These are phyloP conservation scores for Tetraselmis striata DNA, from an alignment of 139 green algal species.

Conservation along the genomic window DNA sequence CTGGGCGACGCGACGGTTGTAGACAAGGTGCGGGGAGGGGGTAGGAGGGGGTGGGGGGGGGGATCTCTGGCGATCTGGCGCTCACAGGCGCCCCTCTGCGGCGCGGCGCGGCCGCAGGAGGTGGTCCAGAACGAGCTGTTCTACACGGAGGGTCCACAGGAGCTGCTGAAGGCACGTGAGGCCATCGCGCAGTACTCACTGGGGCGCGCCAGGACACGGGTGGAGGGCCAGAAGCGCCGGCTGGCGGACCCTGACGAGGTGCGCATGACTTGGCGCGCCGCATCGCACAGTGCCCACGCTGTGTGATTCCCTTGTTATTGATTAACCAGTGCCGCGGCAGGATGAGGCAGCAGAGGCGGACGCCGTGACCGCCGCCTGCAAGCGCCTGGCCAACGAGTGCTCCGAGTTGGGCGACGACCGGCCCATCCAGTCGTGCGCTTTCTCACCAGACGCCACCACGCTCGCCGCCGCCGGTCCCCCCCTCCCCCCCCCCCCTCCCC, in stretches of 20 bases:
- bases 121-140: conserved; percentile 71
- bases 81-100: neutral
- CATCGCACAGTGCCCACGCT: no score
- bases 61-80: conserved; percentile 29
- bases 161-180: conserved; percentile 48
- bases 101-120: neutral
- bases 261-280: no score
- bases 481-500: no score
- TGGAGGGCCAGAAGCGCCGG: conserved; percentile 48
- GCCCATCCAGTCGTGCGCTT: conserved; percentile 64
- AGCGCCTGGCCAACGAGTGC: conserved; percentile 19
- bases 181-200: conserved; percentile 74
- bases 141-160: conserved; percentile 80
- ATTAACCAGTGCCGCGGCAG: neutral
- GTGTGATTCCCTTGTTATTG: no score
- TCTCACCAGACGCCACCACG: conserved; percentile 55
- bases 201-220: conserved; percentile 44
- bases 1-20: conserved; percentile 4
- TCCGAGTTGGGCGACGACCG: conserved; percentile 85
- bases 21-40: conserved; percentile 11
- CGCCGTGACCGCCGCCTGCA: neutral
- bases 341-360: conserved; percentile 9
- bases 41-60: conserved; percentile 28
- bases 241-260: conserved; percentile 38
- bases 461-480: conserved; percentile 63